Conservation (phyloP, 1,284 basidiomycete genomes). For the Heterobasidion occidentale region DNA sequence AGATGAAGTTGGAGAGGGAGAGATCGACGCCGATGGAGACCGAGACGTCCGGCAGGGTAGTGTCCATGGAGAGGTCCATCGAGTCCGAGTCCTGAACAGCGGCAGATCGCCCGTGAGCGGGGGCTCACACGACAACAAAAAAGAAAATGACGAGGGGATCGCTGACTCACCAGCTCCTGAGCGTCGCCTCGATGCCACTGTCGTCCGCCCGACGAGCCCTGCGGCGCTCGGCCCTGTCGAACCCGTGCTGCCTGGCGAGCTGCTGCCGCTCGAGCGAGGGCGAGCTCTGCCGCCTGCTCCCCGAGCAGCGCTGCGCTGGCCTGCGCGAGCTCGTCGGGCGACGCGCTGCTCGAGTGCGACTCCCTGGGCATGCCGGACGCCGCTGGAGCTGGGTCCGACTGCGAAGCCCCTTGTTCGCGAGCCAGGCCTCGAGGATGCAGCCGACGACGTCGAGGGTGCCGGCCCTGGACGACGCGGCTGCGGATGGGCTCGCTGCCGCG, state of each 20-base stretch:
- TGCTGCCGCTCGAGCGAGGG: conserved; percentile 46
- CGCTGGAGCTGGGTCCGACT: conserved; percentile 58
- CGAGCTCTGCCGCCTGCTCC: conserved; percentile 51
- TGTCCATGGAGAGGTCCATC: conserved; percentile 11
- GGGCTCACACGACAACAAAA: no score
- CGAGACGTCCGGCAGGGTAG: conserved; percentile 14
- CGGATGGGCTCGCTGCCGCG: conserved; percentile 91
- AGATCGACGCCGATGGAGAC: no score
- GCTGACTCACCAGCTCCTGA: no score
- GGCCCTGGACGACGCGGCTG: conserved; percentile 91
- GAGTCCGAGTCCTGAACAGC: conserved; percentile 5
- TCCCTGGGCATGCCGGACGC: conserved; percentile 58
- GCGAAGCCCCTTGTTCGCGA: conserved; percentile 81
- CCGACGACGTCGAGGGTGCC: conserved; percentile 94
- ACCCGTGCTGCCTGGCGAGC: conserved; percentile 19
- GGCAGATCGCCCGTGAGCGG: no score
- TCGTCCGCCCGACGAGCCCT: not conserved
- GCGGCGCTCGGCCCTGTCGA: conserved; percentile 1
- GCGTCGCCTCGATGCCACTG: no score
- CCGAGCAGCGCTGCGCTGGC: conserved; percentile 45
- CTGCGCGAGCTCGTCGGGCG: conserved; percentile 46
- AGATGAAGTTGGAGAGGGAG: not conserved
- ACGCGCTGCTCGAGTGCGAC: conserved; percentile 62
- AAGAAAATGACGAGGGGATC: no score
- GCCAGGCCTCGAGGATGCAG: conserved; percentile 90